Conservation (phyloP, 805 yeast genomes). For the Metschnikowia borealis region DNA sequence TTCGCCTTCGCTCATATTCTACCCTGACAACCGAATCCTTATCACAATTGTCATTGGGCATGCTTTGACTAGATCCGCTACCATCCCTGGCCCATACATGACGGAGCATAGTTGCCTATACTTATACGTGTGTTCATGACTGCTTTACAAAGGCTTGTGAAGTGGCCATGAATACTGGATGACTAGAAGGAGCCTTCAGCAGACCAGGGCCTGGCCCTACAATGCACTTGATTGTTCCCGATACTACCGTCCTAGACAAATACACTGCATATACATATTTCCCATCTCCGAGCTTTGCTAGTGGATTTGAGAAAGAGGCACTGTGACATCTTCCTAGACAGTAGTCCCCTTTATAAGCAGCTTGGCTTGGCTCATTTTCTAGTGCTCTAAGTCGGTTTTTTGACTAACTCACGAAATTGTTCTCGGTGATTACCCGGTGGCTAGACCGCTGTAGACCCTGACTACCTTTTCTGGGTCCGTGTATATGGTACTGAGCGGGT, state of each 20-base stretch:
- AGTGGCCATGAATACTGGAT: constrained; percentile 16
- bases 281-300: constrained; percentile 61
- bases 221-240: constrained; percentile 26
- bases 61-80: not conserved
- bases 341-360: too few species aligned
- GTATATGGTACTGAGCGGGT: constrained; percentile 33
- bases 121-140: constrained; percentile 6
- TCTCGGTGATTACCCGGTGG: constrained; percentile 51
- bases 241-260: constrained; percentile 64
- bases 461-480: constrained; percentile 20
- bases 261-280: constrained; percentile 66
- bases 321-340: constrained; percentile 49
- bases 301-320: constrained; percentile 77
- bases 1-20: constrained; percentile 4
- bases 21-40: constrained; percentile 1
- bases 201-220: constrained; percentile 11
- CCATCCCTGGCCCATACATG: constrained; percentile 64
- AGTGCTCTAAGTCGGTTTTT: not conserved
- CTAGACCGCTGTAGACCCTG: constrained; percentile 57
- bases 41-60: not conserved
- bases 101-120: constrained; percentile 43
- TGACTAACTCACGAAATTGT: not conserved
- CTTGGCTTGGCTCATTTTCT: too few species aligned
- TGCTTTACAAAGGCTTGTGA: constrained; percentile 15
- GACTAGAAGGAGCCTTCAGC: constrained; percentile 11